These are phyloP conservation scores for Mucor velutinosus DNA, from an alignment of 371 early-diverging fungal species.

Conservation along the genomic window DNA sequence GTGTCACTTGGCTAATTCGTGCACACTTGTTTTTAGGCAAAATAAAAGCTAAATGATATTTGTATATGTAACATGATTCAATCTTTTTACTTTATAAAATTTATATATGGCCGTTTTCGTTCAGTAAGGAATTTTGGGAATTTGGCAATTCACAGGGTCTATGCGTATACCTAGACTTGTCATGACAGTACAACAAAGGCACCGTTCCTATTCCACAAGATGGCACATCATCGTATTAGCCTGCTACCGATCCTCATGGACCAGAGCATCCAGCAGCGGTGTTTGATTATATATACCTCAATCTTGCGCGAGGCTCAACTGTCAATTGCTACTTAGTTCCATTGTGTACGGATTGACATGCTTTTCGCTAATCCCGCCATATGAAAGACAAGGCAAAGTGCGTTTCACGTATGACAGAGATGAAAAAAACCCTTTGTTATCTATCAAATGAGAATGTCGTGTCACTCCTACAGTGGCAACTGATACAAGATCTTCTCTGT, in stretches of 20 bases:
- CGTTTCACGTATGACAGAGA: too few species aligned
- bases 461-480: too few species aligned
- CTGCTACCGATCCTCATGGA: too few species aligned
- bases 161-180: not conserved
- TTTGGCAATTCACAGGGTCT: not conserved
- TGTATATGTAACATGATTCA: not conserved
- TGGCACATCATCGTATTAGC: not conserved
- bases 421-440: too few species aligned
- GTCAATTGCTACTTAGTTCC: too few species aligned
- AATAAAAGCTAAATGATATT: not conserved
- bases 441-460: too few species aligned
- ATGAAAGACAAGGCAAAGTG: too few species aligned
- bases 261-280: not conserved
- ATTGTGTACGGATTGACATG: too few species aligned
- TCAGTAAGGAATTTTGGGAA: not conserved
- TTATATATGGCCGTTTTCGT: not conserved
- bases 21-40: not conserved
- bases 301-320: not conserved
- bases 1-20: conserved; percentile 1
- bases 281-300: not conserved
- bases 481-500: too few species aligned
- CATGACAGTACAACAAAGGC: not conserved
- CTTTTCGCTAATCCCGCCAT: too few species aligned
- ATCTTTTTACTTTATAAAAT: not conserved
- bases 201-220: not conserved